These are phyloP conservation scores for Acrodontium crateriforme DNA, from an alignment of 2,329 filamentous ascomycete genomes.

Conservation along the genomic window DNA sequence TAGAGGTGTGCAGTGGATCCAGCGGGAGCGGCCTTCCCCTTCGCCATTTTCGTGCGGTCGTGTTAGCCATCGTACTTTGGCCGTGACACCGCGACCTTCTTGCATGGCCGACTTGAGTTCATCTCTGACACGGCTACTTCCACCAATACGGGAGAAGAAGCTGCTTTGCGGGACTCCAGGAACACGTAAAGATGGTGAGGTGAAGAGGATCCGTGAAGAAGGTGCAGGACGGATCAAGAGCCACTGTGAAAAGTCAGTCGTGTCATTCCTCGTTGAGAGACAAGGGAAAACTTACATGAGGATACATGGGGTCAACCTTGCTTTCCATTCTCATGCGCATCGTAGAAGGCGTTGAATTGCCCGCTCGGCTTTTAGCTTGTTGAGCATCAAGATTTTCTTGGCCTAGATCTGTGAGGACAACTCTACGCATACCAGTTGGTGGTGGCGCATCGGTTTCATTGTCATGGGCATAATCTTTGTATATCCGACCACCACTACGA, in stretches of 20 bases:
- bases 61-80: conserved; percentile 58
- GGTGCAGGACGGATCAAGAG: conserved; percentile 34
- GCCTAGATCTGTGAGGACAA: conserved; percentile 36
- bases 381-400: conserved; percentile 16
- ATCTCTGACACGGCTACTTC: conserved; percentile 37
- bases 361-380: conserved; percentile 2
- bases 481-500: conserved; percentile 49
- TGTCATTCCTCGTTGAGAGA: neutral
- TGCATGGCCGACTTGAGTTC: conserved; percentile 47
- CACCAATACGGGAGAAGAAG: conserved; percentile 36
- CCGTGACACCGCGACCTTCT: conserved; percentile 57
- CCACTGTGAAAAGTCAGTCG: conserved; percentile 23
- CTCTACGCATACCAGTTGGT: conserved; percentile 26
- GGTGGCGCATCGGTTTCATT: conserved; percentile 29
- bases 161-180: conserved; percentile 36
- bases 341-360: conserved; percentile 6
- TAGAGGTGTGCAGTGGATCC: conserved; percentile 67
- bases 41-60: conserved; percentile 25
- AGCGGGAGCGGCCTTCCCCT: conserved; percentile 49
- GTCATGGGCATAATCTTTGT: conserved; percentile 38
- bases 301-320: conserved; percentile 40
- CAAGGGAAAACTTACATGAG: conserved; percentile 34
- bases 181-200: conserved; percentile 35
- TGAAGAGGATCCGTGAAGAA: conserved; percentile 36
- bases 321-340: conserved; percentile 22